These are phyloP conservation scores for Gossypium anomalum DNA, from an alignment of 345 rosid genomes.

Conservation along the genomic window DNA sequence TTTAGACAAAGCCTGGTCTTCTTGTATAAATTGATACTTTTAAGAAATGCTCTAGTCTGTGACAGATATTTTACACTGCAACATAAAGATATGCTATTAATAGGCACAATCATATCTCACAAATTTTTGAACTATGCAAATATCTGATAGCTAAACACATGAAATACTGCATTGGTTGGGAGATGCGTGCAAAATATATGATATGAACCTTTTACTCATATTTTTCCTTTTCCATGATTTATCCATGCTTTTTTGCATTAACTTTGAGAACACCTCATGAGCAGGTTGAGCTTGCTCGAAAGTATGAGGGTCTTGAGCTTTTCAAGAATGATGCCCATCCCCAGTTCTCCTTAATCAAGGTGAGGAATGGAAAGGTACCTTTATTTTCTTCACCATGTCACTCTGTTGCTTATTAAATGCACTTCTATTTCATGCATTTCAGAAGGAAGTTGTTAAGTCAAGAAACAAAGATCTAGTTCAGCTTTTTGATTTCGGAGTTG, in stretches of 20 bases:
- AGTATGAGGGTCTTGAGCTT: conserved; percentile 56
- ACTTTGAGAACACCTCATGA: conserved; percentile 15
- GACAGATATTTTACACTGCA: neutral
- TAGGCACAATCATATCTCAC: neutral
- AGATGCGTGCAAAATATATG: neutral
- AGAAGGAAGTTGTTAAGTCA: conserved; percentile 89
- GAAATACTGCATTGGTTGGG: neutral
- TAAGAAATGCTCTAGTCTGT: neutral
- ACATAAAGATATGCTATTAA: conserved; percentile 1
- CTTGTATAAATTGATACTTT: neutral
- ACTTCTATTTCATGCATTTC: conserved; percentile 27
- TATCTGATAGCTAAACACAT: neutral
- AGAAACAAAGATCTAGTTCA: conserved; percentile 89
- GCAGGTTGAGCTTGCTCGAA: conserved; percentile 82
- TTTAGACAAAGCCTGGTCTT: neutral
- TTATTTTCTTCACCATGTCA: neutral
- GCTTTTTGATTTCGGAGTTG: conserved; percentile 69
- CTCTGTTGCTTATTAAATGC: conserved; percentile 15
- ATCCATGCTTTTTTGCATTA: neutral
- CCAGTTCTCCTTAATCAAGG: conserved; percentile 65
- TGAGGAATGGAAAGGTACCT: conserved; percentile 22
- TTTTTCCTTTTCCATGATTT: neutral
- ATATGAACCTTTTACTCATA: neutral
- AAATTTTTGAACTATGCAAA: neutral
- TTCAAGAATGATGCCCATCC: conserved; percentile 68